phyloP scores from a whole-genome alignment of 2,329 filamentous ascomycete genomes.

The Claviceps quebecensis region DNA sequence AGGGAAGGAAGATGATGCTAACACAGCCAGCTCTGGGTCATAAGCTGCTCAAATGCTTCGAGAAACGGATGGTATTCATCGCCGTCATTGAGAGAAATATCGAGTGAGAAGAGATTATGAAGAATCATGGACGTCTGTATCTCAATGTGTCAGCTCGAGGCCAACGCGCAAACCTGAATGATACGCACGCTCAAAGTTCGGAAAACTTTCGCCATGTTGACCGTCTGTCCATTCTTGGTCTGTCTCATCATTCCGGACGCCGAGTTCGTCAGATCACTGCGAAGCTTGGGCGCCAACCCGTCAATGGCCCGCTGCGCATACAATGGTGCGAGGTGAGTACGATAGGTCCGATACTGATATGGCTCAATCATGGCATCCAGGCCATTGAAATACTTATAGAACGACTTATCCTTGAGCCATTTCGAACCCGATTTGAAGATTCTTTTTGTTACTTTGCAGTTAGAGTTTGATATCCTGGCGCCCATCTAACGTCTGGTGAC shows the following conservation, averaged over 20 bases:
- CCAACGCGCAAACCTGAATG: too few relatives aligned
- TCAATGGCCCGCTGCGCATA: not conserved
- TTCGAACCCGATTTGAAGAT: not conserved
- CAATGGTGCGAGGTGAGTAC: not conserved
- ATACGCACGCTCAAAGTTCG: not conserved
- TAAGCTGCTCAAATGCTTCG: not conserved
- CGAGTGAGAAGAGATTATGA: not conserved
- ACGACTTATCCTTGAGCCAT: not conserved
- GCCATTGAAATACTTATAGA: slow-evolving; percentile 1
- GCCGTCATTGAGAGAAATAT: not conserved
- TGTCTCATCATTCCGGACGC: not conserved
- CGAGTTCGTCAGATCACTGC: not conserved
- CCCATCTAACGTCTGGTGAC: too few relatives aligned
- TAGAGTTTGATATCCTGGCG: too few relatives aligned
- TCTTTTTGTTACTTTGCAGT: not conserved
- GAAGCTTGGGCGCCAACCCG: not conserved
- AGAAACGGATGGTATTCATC: slow-evolving; percentile 1
- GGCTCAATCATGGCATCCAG: slow-evolving; percentile 2
- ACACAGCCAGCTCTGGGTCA: slow-evolving; percentile 2
- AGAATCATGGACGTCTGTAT: slow-evolving; percentile 2
- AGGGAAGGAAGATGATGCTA: not conserved
- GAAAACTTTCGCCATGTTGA: not conserved
- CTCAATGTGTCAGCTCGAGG: not conserved
- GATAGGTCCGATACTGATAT: not conserved
- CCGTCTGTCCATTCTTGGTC: not conserved